Evolutionary conservation across 2,329 filamentous ascomycete genomes (phyloP), one percentile per base, ranked within the genome.

Genomic region (Parastagonospora avenae): DNA sequence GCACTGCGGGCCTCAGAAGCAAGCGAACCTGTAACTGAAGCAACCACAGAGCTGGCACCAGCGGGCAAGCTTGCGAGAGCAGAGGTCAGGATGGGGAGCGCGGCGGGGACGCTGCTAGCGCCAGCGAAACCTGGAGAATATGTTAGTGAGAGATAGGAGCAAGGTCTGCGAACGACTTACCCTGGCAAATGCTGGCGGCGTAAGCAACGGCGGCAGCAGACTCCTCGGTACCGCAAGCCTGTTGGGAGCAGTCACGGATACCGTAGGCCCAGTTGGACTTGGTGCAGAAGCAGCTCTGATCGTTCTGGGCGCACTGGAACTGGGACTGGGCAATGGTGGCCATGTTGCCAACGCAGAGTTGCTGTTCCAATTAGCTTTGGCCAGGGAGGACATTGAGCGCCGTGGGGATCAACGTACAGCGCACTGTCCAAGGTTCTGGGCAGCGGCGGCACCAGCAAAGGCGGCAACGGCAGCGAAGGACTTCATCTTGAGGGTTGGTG

Each of bases 281-380:
- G n/a, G 52, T 59, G 72, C 79, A 81, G 52, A 78, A 74, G 72
- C 78, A 81, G 45, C 51, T 48, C 30, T 67, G 54, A 57, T 80
- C 76, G 11, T 65, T 64, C 10, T 50, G 14, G 12, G 56, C 16
- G 63, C 79, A 81, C 50, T 73, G 74, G 55, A 80, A 77, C 15
- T 65, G 7, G 28, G 61, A 53, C 41, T 63, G 52, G 46, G 76
- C 76, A 50, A 76, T 71, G 32, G 24, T 52, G 52, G 78, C 57
- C 77, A 80, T 80, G 74, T 78, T 79, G 69, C 56, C 72, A 61
- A 79, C 64, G 56, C 78, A 80, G 29, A 66, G 63, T 67, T 70
- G 68, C 72, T 75, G 53, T 4, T 41, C 7, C 11, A 4, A 40
- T 62, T 57, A 62, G 57, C 35, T 42, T 36, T 54, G 38, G 24